phyloP scores from a whole-genome alignment of 2,329 filamentous ascomycete species.

The Sporothrix luriei region DNA sequence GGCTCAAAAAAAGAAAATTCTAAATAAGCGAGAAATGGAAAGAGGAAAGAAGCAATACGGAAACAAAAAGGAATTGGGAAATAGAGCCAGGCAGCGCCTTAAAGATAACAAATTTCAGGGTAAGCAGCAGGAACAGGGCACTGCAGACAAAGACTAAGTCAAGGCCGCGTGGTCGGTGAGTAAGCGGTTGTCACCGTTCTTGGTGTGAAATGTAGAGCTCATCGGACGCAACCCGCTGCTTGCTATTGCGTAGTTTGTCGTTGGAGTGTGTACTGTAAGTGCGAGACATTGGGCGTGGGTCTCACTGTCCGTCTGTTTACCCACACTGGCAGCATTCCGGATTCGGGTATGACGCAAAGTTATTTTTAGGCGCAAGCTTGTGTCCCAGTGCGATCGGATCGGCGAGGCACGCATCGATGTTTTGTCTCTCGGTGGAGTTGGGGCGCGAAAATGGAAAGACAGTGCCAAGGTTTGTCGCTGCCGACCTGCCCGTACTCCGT shows the following conservation, averaged over 20 bases:
- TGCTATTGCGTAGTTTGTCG: neutral
- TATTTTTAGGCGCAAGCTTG: slow-evolving; percentile 27
- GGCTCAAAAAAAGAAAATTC: too few species aligned
- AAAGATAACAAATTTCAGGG: slow-evolving; percentile 12
- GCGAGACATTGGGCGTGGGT: slow-evolving; percentile 10
- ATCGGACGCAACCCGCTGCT: neutral
- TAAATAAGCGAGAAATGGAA: neutral
- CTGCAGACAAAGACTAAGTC: slow-evolving; percentile 1
- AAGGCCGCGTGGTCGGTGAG: slow-evolving; percentile 28
- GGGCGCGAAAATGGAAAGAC: neutral
- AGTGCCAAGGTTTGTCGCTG: neutral
- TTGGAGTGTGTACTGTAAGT: slow-evolving; percentile 25
- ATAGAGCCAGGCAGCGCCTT: slow-evolving; percentile 11
- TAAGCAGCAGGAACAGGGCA: slow-evolving; percentile 3
- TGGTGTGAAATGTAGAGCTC: neutral
- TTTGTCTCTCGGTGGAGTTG: too few species aligned
- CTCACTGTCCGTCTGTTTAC: too few species aligned
- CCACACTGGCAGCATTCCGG: slow-evolving; percentile 16
- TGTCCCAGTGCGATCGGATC: slow-evolving; percentile 24
- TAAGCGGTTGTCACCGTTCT: slow-evolving; percentile 23
- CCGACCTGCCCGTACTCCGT: neutral
- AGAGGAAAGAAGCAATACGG: neutral
- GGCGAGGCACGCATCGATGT: slow-evolving; percentile 10
- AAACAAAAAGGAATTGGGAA: neutral
- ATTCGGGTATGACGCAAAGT: slow-evolving; percentile 28